Percentiles rank a stretch among this genome's conserved stretches.
Conservation (phyloP, 2,329 filamentous ascomycete genomes). For the Penicillium thymicola region DNA sequence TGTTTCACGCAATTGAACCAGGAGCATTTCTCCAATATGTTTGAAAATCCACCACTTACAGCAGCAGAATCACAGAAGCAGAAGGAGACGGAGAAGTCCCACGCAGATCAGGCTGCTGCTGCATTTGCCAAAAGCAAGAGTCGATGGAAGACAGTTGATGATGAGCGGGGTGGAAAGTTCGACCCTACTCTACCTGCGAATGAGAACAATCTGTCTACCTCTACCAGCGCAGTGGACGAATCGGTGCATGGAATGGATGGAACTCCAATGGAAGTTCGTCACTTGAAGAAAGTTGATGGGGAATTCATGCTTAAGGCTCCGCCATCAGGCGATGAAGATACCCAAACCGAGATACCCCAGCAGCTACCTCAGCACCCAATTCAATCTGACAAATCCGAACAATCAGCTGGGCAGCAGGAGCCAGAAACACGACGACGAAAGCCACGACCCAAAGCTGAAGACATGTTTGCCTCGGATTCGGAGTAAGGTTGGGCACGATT, state of each 20-base stretch:
- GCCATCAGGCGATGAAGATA: constrained; percentile 21
- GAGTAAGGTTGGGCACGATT: constrained; percentile 33
- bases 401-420: constrained; percentile 19
- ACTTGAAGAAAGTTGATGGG: constrained; percentile 46
- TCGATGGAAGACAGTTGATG: constrained; percentile 48
- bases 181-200: constrained; percentile 25
- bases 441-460: constrained; percentile 70
- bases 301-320: constrained; percentile 33
- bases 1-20: constrained; percentile 72
- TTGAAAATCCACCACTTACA: constrained; percentile 65
- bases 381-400: constrained; percentile 17
- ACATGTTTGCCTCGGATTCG: constrained; percentile 80
- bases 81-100: constrained; percentile 37
- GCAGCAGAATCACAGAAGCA: constrained; percentile 45
- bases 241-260: constrained; percentile 34
- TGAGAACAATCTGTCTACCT: constrained; percentile 33
- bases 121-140: constrained; percentile 43
- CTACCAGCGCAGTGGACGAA: constrained; percentile 10
- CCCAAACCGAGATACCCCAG: constrained; percentile 19
- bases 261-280: constrained; percentile 44
- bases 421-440: constrained; percentile 40
- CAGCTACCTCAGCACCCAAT: constrained; percentile 3
- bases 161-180: constrained; percentile 34
- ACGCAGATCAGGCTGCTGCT: constrained; percentile 37
- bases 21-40: constrained; percentile 65